These are phyloP conservation scores for Ilex aquifolium DNA, from an alignment of 257 asterid species.

Conservation along the genomic window DNA sequence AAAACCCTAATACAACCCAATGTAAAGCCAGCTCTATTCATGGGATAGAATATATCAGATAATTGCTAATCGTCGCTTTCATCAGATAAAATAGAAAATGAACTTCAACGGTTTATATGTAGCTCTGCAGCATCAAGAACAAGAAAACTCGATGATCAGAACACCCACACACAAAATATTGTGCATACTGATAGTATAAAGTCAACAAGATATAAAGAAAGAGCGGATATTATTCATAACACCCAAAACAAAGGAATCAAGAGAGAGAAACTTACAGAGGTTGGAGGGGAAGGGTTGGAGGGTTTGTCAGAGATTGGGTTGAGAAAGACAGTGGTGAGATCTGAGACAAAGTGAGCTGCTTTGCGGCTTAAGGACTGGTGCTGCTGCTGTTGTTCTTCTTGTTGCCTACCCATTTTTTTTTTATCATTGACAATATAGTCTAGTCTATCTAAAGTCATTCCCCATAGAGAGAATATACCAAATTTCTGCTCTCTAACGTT, in stretches of 20 bases:
- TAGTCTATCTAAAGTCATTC: too few relatives aligned
- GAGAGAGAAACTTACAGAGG: neutral
- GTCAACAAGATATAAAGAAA: neutral
- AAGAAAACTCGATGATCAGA: neutral
- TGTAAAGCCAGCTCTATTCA: neutral
- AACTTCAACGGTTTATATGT: neutral
- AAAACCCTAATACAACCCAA: neutral
- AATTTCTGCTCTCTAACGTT: too few relatives aligned
- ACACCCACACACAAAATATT: neutral
- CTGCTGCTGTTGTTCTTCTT: constrained; percentile 11
- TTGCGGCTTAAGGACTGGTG: constrained; percentile 68
- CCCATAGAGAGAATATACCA: too few relatives aligned
- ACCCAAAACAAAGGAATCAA: neutral
- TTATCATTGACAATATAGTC: too few relatives aligned
- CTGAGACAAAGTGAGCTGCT: constrained; percentile 93
- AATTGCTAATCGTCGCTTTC: neutral
- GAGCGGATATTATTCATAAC: neutral
- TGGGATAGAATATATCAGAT: neutral
- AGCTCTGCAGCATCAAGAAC: neutral
- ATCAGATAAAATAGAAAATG: neutral
- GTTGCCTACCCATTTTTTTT: neutral
- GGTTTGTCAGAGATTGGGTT: constrained; percentile 88
- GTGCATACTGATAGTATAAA: neutral
- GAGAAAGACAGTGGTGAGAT: constrained; percentile 76
- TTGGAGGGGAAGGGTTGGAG: neutral